These are phyloP conservation scores for Eimeria zaria DNA, from an alignment of 169 alveolate genomes.

Conservation along the genomic window DNA sequence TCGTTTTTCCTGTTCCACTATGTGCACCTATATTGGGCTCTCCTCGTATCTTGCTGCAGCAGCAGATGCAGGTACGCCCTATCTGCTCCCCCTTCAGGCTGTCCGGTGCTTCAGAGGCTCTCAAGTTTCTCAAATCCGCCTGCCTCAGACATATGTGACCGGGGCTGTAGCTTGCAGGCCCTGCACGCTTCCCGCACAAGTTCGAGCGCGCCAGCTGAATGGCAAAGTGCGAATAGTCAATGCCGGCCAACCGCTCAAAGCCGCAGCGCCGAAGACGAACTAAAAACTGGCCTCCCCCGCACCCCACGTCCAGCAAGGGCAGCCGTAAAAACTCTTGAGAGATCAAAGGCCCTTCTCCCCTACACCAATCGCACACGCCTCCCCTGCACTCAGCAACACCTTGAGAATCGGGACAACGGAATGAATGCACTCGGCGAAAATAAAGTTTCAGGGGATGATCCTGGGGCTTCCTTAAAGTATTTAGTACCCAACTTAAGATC, in stretches of 20 bases:
- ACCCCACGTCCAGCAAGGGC: constrained; percentile 73
- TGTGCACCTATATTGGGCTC: neutral
- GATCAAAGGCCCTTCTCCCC: constrained; percentile 20
- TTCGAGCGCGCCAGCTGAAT: constrained; percentile 60
- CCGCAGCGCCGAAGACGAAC: constrained; percentile 75
- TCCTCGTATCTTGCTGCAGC: constrained; percentile 20
- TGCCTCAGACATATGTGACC: constrained; percentile 44
- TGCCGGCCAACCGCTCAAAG: constrained; percentile 62
- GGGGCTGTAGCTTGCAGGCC: neutral
- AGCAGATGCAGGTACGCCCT: constrained; percentile 27
- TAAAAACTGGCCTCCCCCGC: constrained; percentile 77
- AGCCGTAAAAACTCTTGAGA: neutral
- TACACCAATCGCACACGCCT: constrained; percentile 30
- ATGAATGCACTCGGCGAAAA: constrained; percentile 16
- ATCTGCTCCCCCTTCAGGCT: neutral
- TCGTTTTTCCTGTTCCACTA: neutral
- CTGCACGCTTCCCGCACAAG: neutral
- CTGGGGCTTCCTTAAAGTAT: neutral
- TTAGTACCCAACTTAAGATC: constrained; percentile 50
- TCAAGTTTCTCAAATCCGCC: constrained; percentile 36
- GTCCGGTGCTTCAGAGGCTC: neutral
- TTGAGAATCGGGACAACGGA: neutral
- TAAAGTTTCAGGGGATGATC: constrained; percentile 3
- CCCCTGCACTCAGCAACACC: neutral
- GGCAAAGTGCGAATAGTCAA: constrained; percentile 69